A percentile compares a stretch with the other conserved stretches of the same genome.
Conservation (phyloP, 2,329 filamentous ascomycete species). For the Ascosphaera pollenicola region DNA sequence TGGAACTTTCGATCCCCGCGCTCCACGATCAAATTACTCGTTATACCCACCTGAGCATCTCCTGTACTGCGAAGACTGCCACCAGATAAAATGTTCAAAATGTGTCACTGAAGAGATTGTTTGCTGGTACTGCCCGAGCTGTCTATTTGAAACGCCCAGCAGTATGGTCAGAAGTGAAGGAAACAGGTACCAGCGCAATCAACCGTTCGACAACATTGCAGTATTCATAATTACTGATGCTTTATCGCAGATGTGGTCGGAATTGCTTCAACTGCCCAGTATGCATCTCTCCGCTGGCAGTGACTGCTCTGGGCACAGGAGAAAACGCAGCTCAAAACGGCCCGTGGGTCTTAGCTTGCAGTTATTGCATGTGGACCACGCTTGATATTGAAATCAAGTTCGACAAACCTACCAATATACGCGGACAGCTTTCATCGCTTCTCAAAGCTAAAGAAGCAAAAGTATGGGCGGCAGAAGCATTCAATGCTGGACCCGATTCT, state of each 20-base stretch:
- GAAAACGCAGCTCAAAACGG: constrained; percentile 22
- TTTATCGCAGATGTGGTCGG: constrained; percentile 49
- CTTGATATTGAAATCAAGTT: constrained; percentile 78
- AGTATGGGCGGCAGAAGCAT: not conserved
- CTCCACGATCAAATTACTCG: constrained; percentile 69
- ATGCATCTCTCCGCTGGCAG: constrained; percentile 59
- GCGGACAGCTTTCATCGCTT: constrained; percentile 53
- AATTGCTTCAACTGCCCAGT: constrained; percentile 92
- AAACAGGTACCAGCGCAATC: constrained; percentile 51
- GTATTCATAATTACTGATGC: too few relatives aligned
- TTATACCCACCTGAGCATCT: constrained; percentile 85
- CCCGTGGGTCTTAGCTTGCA: constrained; percentile 63
- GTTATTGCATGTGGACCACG: constrained; percentile 84
- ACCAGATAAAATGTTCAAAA: constrained; percentile 80
- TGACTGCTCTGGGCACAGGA: constrained; percentile 45
- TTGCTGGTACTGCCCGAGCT: constrained; percentile 87
- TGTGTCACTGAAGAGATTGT: constrained; percentile 88
- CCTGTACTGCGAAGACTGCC: constrained; percentile 92
- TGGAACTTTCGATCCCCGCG: constrained; percentile 65
- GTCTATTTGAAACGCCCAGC: constrained; percentile 86
- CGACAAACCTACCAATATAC: constrained; percentile 70
- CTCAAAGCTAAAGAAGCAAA: constrained; percentile 20
- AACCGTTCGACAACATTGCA: too few relatives aligned
- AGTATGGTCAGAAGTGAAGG: constrained; percentile 83
- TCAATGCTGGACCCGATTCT: not conserved